These are phyloP conservation scores for Rhizopus delemar DNA, from an alignment of 371 early-diverging fungal genomes.

Conservation along the genomic window DNA sequence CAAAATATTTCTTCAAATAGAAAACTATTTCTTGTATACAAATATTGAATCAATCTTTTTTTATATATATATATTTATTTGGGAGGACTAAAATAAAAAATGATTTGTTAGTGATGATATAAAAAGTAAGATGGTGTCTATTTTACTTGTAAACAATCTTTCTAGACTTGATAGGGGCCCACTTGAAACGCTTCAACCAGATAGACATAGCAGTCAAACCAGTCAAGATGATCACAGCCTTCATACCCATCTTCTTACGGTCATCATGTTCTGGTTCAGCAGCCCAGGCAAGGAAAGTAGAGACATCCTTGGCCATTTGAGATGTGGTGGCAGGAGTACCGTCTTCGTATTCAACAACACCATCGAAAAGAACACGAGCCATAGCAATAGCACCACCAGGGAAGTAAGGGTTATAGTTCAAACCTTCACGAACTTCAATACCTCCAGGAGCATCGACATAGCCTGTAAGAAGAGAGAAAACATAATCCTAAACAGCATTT, in stretches of 20 bases:
- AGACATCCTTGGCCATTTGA: constrained; percentile 97
- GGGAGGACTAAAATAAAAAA: no score
- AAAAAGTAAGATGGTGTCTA: no score
- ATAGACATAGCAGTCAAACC: constrained; percentile 64
- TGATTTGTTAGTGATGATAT: no score
- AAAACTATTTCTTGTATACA: neutral
- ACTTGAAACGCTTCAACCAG: constrained; percentile 82
- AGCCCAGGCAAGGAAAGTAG: constrained; percentile 93
- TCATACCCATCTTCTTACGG: constrained; percentile 94
- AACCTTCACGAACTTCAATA: constrained; percentile 91
- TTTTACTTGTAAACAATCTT: constrained; percentile 75
- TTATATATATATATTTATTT: neutral
- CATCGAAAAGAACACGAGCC: constrained; percentile 94
- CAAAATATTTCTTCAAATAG: constrained; percentile 7
- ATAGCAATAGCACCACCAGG: constrained; percentile 98
- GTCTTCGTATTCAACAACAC: constrained; percentile 95
- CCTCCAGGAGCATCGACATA: constrained; percentile 97
- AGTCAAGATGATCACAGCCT: constrained; percentile 73
- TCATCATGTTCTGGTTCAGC: constrained; percentile 97
- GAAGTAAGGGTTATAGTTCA: constrained; percentile 99
- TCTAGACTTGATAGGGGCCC: constrained; percentile 77
- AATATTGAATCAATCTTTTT: neutral
- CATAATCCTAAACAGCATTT: constrained; percentile 74
- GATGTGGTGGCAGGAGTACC: constrained; percentile 96
- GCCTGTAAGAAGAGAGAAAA: constrained; percentile 93